Base-by-base conservation (phyloP, 345 rosid species). In the Carallia pectinifolia region DNA sequence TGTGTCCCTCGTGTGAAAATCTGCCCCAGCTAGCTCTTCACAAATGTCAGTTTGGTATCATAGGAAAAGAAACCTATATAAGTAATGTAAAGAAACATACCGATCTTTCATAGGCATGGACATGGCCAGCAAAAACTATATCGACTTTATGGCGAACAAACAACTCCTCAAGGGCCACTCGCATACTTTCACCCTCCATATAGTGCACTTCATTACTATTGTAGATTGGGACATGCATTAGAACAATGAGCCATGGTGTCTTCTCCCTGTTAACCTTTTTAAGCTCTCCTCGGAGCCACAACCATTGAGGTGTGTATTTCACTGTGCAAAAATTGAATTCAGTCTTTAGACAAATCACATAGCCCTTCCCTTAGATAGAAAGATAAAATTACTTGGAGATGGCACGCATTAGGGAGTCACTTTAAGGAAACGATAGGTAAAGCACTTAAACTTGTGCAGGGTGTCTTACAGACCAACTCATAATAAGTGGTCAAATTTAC, bases 21-120 rank as follows among this genome's bases (percentile, higher is more conserved):
- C 52, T 44, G 50, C 50, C 4, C 12, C 50, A 13, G 50, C 50
- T 44, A 15, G 5, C 50, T 44, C 12, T 12, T 44, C 3, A 44
- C 4, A 10, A 15, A 44, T 12, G 50, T 44, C 50, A 12, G 50
- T 44, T 44, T 2, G 1, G 16, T 44, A 44, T 13, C 12, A 44
- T 33, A 55, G 48, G 62, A 10, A 65, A 37, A 48, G 12, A 50
- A 37, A 64, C 29, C 67, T 29, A 36, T 15, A 31, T 16, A 47
- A 3, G 40, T 70, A 44, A 44, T 44, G 66, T 33, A 10, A 64
- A 71, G 76, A 76, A 69, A 23, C 72, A 65, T 87, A 92, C 98
- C n/a, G 97, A 95, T 95, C 99, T 89, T 79, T 95, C 99, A 72
- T 92, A 95, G 52, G 99, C 99, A 82, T 95, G 97, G 80, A 92